Evolutionary conservation across 1,284 basidiomycete genomes (phyloP), one percentile per base, ranked within the genome.

Genomic region (Cutaneotrichosporon sp.): DNA sequence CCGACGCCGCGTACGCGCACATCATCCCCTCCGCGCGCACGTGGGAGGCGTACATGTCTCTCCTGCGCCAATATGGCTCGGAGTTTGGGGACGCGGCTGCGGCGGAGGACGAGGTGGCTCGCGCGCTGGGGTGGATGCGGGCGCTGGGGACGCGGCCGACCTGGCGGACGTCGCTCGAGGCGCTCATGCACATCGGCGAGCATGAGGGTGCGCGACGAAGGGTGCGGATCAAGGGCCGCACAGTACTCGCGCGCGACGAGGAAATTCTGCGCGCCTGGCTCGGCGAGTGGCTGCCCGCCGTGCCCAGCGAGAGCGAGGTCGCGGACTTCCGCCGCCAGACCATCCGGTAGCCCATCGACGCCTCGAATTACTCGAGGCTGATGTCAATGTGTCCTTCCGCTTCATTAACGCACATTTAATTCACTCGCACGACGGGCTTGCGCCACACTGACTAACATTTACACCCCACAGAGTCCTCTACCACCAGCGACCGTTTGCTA

Each of bases 71-170:
- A 4, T 82, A 76, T 1, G 81, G 81, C 1, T 80, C 84, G 3
- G 73, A 78, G 0, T 54, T 27, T 11, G 54, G 31, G 24, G 34
- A 22, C 20, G 51, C 22, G 6, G 51, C 29, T 3, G 51, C 51
- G 2, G 51, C 34, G 5, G 36, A 36, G 20, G 47, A 24, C 6
- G 59, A 55, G 33, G 38, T 60, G 2, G 47, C 49, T 14, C 86
- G 89, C 71, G 82, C 83, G 3, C 79, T 95, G 2, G 86, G 85
- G 6, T 93, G 91, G 89, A 92, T 92, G 90, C 83, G 84, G 3
- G 80, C 80, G 22, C 70, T 91, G 16, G 75, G 77, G 0, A 78
- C 92, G 14, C 45, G 54, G 25, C 90, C 90, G 0, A 79, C 79
- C 7, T 75, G 72, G 25, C 75, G 81, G 49, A 89, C 88, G 7